Evolutionary conservation across 2,329 filamentous ascomycete genomes (phyloP), one percentile per base, ranked within the genome.

Genomic region (Phoma herbarum): DNA sequence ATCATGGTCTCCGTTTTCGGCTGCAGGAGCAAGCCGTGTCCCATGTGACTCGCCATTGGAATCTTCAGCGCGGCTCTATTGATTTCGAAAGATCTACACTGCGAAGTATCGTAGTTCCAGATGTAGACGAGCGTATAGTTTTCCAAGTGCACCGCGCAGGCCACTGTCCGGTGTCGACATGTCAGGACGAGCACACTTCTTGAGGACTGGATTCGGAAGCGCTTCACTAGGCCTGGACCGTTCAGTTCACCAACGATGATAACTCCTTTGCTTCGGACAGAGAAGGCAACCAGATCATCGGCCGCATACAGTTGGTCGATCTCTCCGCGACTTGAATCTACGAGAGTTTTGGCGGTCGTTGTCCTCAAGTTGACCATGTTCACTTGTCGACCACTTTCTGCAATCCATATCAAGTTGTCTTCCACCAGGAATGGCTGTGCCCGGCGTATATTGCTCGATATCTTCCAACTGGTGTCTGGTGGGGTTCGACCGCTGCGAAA

Each of bases 31-130:
- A 48, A 14, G 11, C 44, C 20, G 9, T 23, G 9, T 6, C 28
- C 25, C 4, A 3, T 16, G 16, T 7, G 5, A 1, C n/a, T 23
- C 9, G 8, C 6, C 16, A 20, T 16, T 12, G 18, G 31, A 16
- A 52, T 44, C 9, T 60, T 20, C 16, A 51, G 37, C 16, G 35
- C 42, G 31, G 52, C 20, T 9, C 45, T 48, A 6, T 45, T 44
- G n/a, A 75, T 51, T 0, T 59, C 39, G 31, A 76, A 69, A 0
- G 66, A 67, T 16, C 31, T 66, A 2, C 71, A 68, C 11, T 49
- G 63, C 41, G 62, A 60, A 4, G 61, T 69, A 33, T 74, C 65
- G 22, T 66, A 71, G 31, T 74, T 45, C 73, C 73, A 76, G 14
- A 73, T 61, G 44, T 70, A 76, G 1, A 75, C 60, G 2, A 59